Percentiles rank a stretch among this genome's conserved stretches.
phyloP scores from a whole-genome alignment of 2,329 filamentous ascomycete genomes.

The Aspergillus brasiliensis region DNA sequence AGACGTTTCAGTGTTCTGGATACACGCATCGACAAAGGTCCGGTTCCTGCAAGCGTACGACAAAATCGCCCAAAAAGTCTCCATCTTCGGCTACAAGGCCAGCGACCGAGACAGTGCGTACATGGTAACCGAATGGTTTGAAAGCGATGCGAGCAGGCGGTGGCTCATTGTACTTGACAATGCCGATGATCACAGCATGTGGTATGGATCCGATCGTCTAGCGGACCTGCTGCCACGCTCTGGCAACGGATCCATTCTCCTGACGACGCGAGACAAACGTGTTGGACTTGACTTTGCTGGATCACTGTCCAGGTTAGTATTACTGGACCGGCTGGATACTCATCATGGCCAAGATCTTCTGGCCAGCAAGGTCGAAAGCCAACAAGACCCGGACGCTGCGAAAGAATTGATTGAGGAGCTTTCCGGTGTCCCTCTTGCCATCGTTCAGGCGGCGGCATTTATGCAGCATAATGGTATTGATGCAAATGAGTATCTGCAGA shows the following conservation, averaged over 20 bases:
- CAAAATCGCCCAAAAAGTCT: conserved; percentile 1
- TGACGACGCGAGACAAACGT: conserved; percentile 2
- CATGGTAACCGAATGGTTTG: not conserved
- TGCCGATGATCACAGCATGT: conserved; percentile 1
- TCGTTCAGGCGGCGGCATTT: conserved; percentile 5
- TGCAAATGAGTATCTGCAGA: not conserved
- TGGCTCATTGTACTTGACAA: conserved; percentile 3
- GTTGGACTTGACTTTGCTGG: conserved; percentile 2
- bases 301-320: not conserved
- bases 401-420: not conserved
- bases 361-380: not conserved
- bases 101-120: not conserved
- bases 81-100: not conserved
- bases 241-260: not conserved
- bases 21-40: conserved; percentile 23
- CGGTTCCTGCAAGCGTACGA: not conserved
- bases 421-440: not conserved
- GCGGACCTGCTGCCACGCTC: conserved; percentile 1
- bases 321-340: not conserved
- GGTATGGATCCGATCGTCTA: not conserved
- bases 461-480: conserved; percentile 3
- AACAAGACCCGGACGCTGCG: not conserved
- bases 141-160: not conserved
- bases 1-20: conserved; percentile 27
- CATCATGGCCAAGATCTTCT: not conserved